Evolutionary conservation across 495 filamentous ascomycete species (phyloP), one percentile per base, ranked within the genome.

Genomic region (Tuber brumale): DNA sequence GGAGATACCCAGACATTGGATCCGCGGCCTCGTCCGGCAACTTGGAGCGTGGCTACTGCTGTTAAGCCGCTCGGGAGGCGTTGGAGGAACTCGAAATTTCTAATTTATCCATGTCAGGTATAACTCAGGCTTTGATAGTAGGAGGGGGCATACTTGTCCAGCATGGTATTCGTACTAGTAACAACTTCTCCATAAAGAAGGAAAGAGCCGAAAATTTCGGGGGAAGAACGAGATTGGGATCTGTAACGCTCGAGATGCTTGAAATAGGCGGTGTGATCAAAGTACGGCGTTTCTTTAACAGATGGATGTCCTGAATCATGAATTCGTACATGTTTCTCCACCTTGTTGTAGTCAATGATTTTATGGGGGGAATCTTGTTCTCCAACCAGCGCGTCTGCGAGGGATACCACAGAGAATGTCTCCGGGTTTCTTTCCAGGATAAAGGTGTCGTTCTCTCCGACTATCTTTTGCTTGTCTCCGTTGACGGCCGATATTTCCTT

Each of bases 1-100:
- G 95, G 96, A 0, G 95, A 94, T 3, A 99, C 90, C 95, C 96
- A 99, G 79, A 97, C 92, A 80, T 99, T 98, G 66, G 87, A 89
- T 8, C 96, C 96, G 2, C 95, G 91, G 31, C 95, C 95, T 66
- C 95, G 89, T n/a, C 93, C 96, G 12, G 94, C 92, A 21, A 97
- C 86, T 83, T 99, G 96, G 1, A 91, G 91, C 4, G 94, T 97
- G n/a, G 96, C 96, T 3, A 92, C 92, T n/a, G 92, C 87, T 5
- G 94, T 97, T 77, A 96, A 92, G 21, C 95, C 96, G 1, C 87
- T 89, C 2, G 94, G 93, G 3, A 98, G 87, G 69, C 87, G 89
- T 46, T 90, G 88, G 69, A 97, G 89, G 42, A 97, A 86, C 27
- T 90, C 88, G 6, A 88, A 88, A 83, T 99, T 99, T 81, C 91